Percentiles rank a stretch among this genome's conserved stretches.
Conservation (phyloP, 768 basidiomycete species). For the Cyclocybe aegerita region DNA sequence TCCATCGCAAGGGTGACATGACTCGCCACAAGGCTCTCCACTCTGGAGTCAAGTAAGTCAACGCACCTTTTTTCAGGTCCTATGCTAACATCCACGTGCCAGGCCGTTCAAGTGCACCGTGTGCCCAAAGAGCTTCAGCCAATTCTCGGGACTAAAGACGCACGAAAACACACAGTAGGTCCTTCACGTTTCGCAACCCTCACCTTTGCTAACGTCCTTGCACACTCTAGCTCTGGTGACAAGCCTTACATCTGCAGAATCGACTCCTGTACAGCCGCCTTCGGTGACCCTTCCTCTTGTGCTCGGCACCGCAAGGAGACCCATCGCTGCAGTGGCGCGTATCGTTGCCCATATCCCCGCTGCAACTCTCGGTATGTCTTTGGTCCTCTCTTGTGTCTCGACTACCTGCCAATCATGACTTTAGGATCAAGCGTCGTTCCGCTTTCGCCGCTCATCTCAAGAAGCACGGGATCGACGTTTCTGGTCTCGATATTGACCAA, state of each 20-base stretch:
- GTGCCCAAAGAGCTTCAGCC: constrained; percentile 59
- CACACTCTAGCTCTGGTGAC: constrained; percentile 38
- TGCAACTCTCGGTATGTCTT: constrained; percentile 48
- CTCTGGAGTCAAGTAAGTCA: constrained; percentile 46
- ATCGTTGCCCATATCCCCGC: constrained; percentile 41
- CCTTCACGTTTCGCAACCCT: not conserved
- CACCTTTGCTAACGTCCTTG: not conserved
- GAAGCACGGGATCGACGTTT: constrained; percentile 43
- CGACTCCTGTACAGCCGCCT: constrained; percentile 44
- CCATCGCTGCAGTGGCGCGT: constrained; percentile 42
- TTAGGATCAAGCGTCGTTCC: constrained; percentile 65
- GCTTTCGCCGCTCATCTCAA: constrained; percentile 55
- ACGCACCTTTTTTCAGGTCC: not conserved
- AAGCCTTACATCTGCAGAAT: constrained; percentile 56
- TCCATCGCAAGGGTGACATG: constrained; percentile 59
- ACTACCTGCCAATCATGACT: not conserved
- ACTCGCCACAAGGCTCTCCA: constrained; percentile 56
- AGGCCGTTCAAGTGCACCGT: constrained; percentile 53
- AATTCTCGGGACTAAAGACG: constrained; percentile 58
- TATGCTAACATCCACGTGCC: not conserved
- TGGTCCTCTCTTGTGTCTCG: not conserved
- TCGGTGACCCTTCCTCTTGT: constrained; percentile 72
- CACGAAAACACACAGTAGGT: constrained; percentile 69
- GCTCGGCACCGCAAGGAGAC: constrained; percentile 64
- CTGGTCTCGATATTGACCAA: constrained; percentile 28